phyloP scores from a whole-genome alignment of 2,329 filamentous ascomycete genomes.

The Diaporthe citri region DNA sequence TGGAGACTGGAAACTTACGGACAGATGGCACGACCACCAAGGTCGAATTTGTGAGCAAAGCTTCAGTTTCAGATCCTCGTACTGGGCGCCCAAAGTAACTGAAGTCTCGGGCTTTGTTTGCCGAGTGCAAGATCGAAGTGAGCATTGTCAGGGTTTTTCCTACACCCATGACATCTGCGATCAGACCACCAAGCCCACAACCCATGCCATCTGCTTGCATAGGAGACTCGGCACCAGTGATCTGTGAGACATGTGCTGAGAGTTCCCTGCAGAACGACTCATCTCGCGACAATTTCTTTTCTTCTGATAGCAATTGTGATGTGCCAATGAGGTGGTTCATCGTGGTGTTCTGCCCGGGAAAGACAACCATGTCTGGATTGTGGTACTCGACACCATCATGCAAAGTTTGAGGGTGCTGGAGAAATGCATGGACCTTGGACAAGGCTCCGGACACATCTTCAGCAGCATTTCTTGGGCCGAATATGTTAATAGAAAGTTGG shows the following conservation, averaged over 20 bases:
- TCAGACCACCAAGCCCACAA: not conserved
- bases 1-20: not conserved
- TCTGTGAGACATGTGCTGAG: not conserved
- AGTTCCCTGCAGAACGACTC: not conserved
- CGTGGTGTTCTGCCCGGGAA: not conserved
- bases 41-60: not conserved
- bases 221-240: not conserved
- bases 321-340: not conserved
- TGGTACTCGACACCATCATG: not conserved
- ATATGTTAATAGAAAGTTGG: not conserved
- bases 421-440: not conserved
- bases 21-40: slow-evolving; percentile 17
- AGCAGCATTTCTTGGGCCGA: not conserved
- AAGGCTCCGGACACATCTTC: not conserved
- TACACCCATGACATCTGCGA: slow-evolving; percentile 16
- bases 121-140: not conserved
- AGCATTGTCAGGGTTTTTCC: slow-evolving; percentile 10
- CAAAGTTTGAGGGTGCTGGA: slow-evolving; percentile 7
- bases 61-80: not conserved
- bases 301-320: not conserved
- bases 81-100: not conserved
- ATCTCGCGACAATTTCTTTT: not conserved
- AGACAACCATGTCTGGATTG: slow-evolving; percentile 2
- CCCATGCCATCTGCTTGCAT: not conserved
- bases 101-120: not conserved